A percentile compares a stretch with the other conserved stretches of the same genome.
Conservation (phyloP, 2,329 filamentous ascomycete genomes). For the Phyllosticta citribraziliensis region DNA sequence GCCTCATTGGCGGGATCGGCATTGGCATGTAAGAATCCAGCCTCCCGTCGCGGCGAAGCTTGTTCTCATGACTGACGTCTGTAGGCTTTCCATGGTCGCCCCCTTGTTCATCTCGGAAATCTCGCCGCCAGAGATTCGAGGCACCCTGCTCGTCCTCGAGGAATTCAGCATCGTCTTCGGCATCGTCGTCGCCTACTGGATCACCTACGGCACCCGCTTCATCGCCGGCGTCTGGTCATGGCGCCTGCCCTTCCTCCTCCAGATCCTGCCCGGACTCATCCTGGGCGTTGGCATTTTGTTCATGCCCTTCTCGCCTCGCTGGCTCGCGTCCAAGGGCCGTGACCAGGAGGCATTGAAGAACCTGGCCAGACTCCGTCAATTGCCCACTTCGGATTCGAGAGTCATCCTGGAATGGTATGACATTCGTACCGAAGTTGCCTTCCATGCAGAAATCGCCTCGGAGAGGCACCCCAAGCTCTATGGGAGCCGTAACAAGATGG, state of each 20-base stretch:
- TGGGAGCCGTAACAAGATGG: slow-evolving; percentile 18
- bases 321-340: slow-evolving; percentile 39
- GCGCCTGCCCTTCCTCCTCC: slow-evolving; percentile 39
- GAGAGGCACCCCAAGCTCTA: slow-evolving; percentile 27
- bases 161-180: slow-evolving; percentile 39
- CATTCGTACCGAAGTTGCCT: slow-evolving; percentile 44
- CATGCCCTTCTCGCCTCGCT: slow-evolving; percentile 48
- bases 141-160: slow-evolving; percentile 40
- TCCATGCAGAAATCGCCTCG: slow-evolving; percentile 38
- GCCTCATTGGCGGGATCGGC: slow-evolving; percentile 42
- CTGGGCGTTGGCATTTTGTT: slow-evolving; percentile 34
- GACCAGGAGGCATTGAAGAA: slow-evolving; percentile 40
- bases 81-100: slow-evolving; percentile 30
- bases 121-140: slow-evolving; percentile 39
- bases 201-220: slow-evolving; percentile 42
- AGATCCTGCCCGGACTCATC: slow-evolving; percentile 33
- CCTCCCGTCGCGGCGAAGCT: neutral
- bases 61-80: neutral
- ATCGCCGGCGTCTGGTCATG: slow-evolving; percentile 35
- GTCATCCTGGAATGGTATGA: slow-evolving; percentile 44
- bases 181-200: slow-evolving; percentile 45
- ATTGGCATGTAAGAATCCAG: slow-evolving; percentile 36
- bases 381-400: slow-evolving; percentile 39
- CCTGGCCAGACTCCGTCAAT: slow-evolving; percentile 40
- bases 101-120: slow-evolving; percentile 47